phyloP scores from a whole-genome alignment of 495 filamentous ascomycete genomes.

The Aspergillus haitiensis region DNA sequence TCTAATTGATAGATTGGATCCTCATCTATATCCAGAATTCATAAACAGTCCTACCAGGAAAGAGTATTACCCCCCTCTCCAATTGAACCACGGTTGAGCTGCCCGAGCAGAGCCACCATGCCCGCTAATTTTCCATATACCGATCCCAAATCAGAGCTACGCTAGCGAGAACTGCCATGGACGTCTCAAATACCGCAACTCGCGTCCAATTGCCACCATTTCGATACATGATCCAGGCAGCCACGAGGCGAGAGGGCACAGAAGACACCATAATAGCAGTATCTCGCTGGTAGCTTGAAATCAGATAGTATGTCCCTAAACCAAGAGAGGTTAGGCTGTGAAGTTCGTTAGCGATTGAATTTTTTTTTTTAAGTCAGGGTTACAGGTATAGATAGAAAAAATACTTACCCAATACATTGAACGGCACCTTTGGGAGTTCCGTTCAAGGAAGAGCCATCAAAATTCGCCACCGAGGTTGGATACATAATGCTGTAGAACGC shows the following conservation, averaged over 20 bases:
- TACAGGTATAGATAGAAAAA: background rate
- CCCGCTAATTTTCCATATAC: too few relatives aligned
- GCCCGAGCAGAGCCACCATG: too few relatives aligned
- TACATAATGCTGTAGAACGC: background rate
- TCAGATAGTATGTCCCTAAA: conserved; percentile 22
- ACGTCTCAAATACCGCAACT: conserved; percentile 19
- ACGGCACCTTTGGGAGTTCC: background rate
- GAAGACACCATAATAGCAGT: conserved; percentile 21
- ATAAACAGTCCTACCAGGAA: too few relatives aligned
- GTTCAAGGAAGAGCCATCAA: background rate
- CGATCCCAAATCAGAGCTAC: conserved; percentile 21
- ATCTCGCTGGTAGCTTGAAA: conserved; percentile 23
- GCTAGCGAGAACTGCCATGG: conserved; percentile 16
- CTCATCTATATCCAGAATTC: too few relatives aligned
- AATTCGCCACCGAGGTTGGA: background rate
- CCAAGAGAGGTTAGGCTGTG: conserved; percentile 21
- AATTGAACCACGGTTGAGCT: too few relatives aligned
- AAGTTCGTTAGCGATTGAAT: background rate
- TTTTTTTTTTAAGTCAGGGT: background rate
- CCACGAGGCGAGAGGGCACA: conserved; percentile 19
- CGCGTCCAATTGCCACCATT: conserved; percentile 18
- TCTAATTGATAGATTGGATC: too few relatives aligned
- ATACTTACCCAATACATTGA: background rate
- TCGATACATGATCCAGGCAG: conserved; percentile 20
- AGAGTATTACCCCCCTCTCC: too few relatives aligned